Percentiles rank a stretch among this genome's conserved stretches.
Evolutionary conservation across 148 eudicot genomes (phyloP).

Genomic region (Cornus florida): DNA sequence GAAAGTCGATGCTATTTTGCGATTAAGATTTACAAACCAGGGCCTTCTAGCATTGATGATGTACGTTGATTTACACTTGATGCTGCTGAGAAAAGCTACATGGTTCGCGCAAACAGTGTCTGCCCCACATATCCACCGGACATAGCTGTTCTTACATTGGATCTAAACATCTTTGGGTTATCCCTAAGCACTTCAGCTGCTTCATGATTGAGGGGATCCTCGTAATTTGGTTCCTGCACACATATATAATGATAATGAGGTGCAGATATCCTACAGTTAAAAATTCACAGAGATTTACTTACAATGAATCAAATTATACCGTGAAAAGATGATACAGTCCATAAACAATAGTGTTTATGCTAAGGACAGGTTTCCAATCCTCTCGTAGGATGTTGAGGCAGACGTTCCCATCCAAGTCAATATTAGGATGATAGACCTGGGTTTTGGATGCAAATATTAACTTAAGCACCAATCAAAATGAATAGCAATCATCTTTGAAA

Average conservation of each 20-base stretch:
- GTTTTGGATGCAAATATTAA: not conserved
- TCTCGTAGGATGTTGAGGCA: constrained; percentile 62
- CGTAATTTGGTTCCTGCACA: constrained; percentile 53
- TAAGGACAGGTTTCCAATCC: constrained; percentile 62
- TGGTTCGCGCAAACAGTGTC: constrained; percentile 41
- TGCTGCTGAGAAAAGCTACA: not conserved
- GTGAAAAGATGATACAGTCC: constrained; percentile 54
- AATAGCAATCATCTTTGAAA: not conserved
- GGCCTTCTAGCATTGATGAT: not conserved
- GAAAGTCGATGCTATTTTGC: not conserved
- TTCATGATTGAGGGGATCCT: constrained; percentile 57
- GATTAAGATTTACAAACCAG: not conserved
- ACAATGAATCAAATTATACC: constrained; percentile 21
- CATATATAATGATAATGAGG: not conserved
- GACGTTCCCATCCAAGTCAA: constrained; percentile 55
- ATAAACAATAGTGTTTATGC: constrained; percentile 48
- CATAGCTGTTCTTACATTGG: constrained; percentile 54
- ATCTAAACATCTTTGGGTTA: constrained; percentile 42
- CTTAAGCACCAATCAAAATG: too few relatives aligned
- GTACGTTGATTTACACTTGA: not conserved
- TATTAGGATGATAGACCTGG: constrained; percentile 59
- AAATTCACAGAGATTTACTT: not conserved
- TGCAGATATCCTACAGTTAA: not conserved
- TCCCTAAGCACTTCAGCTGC: constrained; percentile 59
- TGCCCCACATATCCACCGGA: constrained; percentile 53